Base-by-base conservation (phyloP, 176 grass and related monocot genomes). In the Metroxylon sagu region DNA sequence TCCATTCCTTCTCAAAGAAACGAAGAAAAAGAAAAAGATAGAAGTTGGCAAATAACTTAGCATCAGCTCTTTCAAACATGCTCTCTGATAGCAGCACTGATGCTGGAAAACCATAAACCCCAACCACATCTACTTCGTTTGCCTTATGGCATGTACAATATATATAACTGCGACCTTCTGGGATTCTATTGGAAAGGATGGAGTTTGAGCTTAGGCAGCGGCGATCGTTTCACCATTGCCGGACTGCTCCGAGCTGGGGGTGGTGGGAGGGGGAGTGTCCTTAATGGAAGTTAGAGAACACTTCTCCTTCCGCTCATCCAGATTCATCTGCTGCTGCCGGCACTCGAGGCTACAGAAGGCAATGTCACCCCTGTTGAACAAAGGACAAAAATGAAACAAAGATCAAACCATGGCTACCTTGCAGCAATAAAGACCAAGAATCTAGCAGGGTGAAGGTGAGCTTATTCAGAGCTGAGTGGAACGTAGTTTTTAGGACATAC, bases 281-380 rank as follows among this genome's bases (percentile, higher is more conserved):
- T 66, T 39, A 31, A 64, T 68, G 18, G 77, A 85, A 5, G 78
- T 85, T 5, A 85, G 61, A 29, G 60, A 74, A 71, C 81, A 88
- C 51, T 86, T 83, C 15, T 95, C 89, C 63, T 70, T 88, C 69
- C 75, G 56, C 39, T 95, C 89, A 56, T 95, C 85, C 16, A 85
- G 53, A 71, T 85, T 95, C 71, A 95, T 95, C 59, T 95, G 85
- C 15, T 85, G 60, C 61, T 95, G 81, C 57, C 89, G 78, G 60
- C 89, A 95, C 57, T 95, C 89, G 6, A 74, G 54, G 53, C 89
- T 95, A 60, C 89, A 95, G 66, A 85, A 95, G 48, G 89, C 89
- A 70, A 89, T 83, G 61, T 95, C 89, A 14, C 89, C 89, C 71
- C 89, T 95, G 77, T 51, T 29, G n/a, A 74, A 77, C 0, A 67